phyloP scores from a whole-genome alignment of 139 green algal genomes.

The Chlamydomonas sp. region DNA sequence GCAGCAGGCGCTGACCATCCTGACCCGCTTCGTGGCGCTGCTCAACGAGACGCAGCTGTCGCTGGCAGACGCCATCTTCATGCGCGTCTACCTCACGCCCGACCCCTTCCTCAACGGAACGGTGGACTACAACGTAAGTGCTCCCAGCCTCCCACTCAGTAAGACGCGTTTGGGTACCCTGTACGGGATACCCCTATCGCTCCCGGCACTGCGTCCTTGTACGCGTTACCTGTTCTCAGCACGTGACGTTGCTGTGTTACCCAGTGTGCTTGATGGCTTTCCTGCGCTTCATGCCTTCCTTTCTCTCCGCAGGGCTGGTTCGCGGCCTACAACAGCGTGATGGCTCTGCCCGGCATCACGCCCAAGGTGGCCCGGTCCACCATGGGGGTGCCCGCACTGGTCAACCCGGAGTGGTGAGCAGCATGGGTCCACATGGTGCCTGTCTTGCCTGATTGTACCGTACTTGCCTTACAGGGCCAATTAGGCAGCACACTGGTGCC shows the following conservation, averaged over 20 bases:
- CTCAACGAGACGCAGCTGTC: background rate
- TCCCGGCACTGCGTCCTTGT: too few relatives aligned
- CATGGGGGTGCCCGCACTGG: background rate
- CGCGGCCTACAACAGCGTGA: background rate
- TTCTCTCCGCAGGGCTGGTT: background rate
- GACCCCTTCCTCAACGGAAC: background rate
- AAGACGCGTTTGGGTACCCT: too few relatives aligned
- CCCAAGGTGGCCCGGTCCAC: background rate
- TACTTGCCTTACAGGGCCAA: too few relatives aligned
- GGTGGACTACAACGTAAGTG: background rate
- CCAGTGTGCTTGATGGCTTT: too few relatives aligned
- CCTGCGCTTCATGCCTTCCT: too few relatives aligned
- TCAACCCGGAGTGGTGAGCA: background rate
- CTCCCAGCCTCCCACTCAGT: too few relatives aligned
- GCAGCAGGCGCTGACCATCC: background rate
- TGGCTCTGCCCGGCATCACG: background rate
- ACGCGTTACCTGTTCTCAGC: too few relatives aligned
- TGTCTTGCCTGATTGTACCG: too few relatives aligned
- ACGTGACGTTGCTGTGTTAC: too few relatives aligned
- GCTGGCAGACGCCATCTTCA: background rate
- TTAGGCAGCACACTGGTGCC: too few relatives aligned
- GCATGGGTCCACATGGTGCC: too few relatives aligned
- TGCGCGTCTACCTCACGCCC: background rate
- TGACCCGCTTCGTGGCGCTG: background rate
- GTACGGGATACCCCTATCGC: too few relatives aligned